Percentiles rank a stretch among this genome's conserved stretches.
Conservation (phyloP, 305 asterid genomes). For the Solanum hybrid region DNA sequence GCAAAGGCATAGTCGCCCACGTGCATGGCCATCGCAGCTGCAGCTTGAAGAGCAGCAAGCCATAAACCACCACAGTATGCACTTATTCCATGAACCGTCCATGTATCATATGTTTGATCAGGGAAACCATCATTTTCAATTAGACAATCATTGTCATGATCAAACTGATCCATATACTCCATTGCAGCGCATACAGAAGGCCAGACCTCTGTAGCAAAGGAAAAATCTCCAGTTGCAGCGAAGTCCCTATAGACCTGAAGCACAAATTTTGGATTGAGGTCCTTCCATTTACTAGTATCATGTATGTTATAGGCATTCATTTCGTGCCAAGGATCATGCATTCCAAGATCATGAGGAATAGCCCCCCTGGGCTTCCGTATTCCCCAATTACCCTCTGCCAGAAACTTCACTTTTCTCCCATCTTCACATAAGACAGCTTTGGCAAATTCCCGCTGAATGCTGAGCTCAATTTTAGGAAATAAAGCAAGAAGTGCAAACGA, state of each 20-base stretch:
- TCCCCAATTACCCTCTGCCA: slow-evolving; percentile 88
- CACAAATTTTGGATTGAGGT: slow-evolving; percentile 83
- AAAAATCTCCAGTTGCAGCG: slow-evolving; percentile 76
- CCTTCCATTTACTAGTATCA: slow-evolving; percentile 95
- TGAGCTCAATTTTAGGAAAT: slow-evolving; percentile 90
- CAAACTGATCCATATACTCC: slow-evolving; percentile 96
- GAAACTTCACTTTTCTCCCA: slow-evolving; percentile 60
- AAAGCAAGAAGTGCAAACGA: slow-evolving; percentile 96
- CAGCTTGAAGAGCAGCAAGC: slow-evolving; percentile 97
- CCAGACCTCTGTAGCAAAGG: slow-evolving; percentile 90
- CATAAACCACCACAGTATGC: slow-evolving; percentile 93
- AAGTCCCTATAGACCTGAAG: slow-evolving; percentile 94
- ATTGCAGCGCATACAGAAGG: slow-evolving; percentile 96
- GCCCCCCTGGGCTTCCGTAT: slow-evolving; percentile 96
- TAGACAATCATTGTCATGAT: slow-evolving; percentile 65
- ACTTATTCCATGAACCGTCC: slow-evolving; percentile 97
- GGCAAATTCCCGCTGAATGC: slow-evolving; percentile 94
- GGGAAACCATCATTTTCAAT: slow-evolving; percentile 97
- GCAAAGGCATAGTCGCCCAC: slow-evolving; percentile 77
- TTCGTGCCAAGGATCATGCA: slow-evolving; percentile 99
- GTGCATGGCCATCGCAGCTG: slow-evolving; percentile 79
- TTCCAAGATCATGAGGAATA: slow-evolving; percentile 96
- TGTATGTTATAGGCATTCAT: slow-evolving; percentile 99
- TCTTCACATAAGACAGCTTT: slow-evolving; percentile 85
- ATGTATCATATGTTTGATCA: slow-evolving; percentile 90